These are phyloP conservation scores for Hysterangium stoloniferum DNA, from an alignment of 768 basidiomycete species.

Conservation along the genomic window DNA sequence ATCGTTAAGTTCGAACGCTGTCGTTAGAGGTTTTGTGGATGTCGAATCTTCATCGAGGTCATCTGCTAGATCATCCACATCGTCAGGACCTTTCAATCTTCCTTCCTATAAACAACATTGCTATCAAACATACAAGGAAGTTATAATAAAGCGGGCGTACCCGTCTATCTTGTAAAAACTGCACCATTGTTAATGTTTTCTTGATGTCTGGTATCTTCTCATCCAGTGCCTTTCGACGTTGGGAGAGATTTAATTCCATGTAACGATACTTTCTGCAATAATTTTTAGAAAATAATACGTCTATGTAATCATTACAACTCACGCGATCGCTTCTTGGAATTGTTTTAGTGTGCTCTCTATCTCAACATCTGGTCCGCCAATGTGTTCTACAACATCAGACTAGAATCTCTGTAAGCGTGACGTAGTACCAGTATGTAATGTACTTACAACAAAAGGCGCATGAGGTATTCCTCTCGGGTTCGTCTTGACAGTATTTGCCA, in stretches of 20 bases:
- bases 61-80: conserved; percentile 39
- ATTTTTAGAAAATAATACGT: conserved; percentile 7
- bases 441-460: conserved; percentile 88
- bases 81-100: conserved; percentile 42
- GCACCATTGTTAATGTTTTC: conserved; percentile 87
- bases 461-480: conserved; percentile 93
- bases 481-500: conserved; percentile 35
- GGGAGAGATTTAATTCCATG: conserved; percentile 84
- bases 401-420: conserved; percentile 24
- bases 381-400: conserved; percentile 82
- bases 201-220: conserved; percentile 96
- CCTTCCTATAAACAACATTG: conserved; percentile 41
- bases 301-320: conserved; percentile 27
- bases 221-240: conserved; percentile 71
- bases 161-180: conserved; percentile 64
- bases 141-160: conserved; percentile 33
- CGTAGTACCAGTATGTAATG: not conserved
- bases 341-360: conserved; percentile 70
- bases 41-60: conserved; percentile 34
- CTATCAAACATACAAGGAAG: not conserved
- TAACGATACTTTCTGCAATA: conserved; percentile 90
- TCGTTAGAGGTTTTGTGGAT: conserved; percentile 50
- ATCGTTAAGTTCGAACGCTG: conserved; percentile 93
- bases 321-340: conserved; percentile 94
- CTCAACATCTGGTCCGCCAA: conserved; percentile 71